Percentiles rank a stretch among this genome's conserved stretches.
These are phyloP conservation scores for Chalciporus pseudorubinellus DNA, from an alignment of 768 basidiomycete genomes.

Conservation along the genomic window DNA sequence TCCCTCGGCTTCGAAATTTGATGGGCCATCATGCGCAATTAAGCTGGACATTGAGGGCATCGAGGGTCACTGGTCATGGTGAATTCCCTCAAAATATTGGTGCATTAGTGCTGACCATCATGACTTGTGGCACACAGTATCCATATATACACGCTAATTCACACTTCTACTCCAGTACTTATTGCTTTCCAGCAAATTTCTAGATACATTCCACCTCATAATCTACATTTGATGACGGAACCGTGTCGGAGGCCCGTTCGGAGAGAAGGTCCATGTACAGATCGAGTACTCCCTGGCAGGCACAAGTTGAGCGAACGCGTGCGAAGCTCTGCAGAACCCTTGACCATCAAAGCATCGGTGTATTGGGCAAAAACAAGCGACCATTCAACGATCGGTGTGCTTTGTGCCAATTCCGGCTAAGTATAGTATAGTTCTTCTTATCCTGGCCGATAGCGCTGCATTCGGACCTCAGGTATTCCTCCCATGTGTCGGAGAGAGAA, in stretches of 20 bases:
- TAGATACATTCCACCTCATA: conserved; percentile 11
- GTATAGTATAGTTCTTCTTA: background rate
- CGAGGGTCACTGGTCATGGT: background rate
- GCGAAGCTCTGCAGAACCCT: background rate
- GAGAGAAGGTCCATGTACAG: background rate
- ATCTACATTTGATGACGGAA: background rate
- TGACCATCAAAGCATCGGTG: background rate
- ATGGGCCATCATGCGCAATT: background rate
- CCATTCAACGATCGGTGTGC: background rate
- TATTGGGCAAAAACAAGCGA: background rate
- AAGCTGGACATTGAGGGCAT: background rate
- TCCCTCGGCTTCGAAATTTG: conserved; percentile 84
- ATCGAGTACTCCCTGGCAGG: background rate
- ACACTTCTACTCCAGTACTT: background rate
- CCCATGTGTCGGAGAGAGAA: background rate
- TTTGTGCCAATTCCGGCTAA: background rate
- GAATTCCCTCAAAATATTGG: background rate
- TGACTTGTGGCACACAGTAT: background rate
- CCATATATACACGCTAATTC: background rate
- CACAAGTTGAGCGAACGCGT: background rate
- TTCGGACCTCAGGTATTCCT: background rate
- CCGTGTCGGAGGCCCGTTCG: background rate
- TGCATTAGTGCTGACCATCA: background rate
- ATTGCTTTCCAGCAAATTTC: background rate
- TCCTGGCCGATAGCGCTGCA: background rate